phyloP scores from a whole-genome alignment of 2,329 filamentous ascomycete genomes.

The Tolypocladium pustulatum region DNA sequence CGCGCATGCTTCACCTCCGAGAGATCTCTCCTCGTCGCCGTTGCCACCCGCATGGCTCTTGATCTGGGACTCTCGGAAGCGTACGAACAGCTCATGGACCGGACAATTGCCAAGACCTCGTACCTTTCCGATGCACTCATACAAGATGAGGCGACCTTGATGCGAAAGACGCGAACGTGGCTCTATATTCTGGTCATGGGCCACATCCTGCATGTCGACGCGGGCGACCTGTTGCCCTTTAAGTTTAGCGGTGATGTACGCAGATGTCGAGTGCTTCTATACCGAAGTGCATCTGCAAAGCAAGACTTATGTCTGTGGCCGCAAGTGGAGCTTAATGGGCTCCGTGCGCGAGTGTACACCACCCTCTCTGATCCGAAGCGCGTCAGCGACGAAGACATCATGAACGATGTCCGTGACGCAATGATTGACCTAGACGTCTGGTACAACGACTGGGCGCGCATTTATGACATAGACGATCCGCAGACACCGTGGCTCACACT shows the following conservation, averaged over 20 bases:
- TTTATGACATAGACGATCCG: slow-evolving; percentile 10
- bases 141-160: slow-evolving; percentile 18
- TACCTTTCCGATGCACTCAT: not conserved
- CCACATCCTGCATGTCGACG: slow-evolving; percentile 35
- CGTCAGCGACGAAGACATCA: slow-evolving; percentile 22
- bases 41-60: slow-evolving; percentile 39
- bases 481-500: slow-evolving; percentile 23
- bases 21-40: slow-evolving; percentile 35
- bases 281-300: slow-evolving; percentile 29
- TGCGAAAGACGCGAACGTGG: slow-evolving; percentile 36
- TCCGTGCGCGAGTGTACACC: slow-evolving; percentile 24
- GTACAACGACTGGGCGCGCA: slow-evolving; percentile 27
- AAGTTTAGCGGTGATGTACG: slow-evolving; percentile 31
- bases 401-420: slow-evolving; percentile 29
- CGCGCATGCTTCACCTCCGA: slow-evolving; percentile 42
- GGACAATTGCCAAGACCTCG: not conserved
- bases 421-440: slow-evolving; percentile 37
- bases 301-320: slow-evolving; percentile 41
- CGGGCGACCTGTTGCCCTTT: slow-evolving; percentile 12
- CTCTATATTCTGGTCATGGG: slow-evolving; percentile 41
- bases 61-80: slow-evolving; percentile 33
- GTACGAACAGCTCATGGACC: slow-evolving; percentile 25
- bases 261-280: slow-evolving; percentile 32
- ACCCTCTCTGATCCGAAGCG: slow-evolving; percentile 15
- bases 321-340: slow-evolving; percentile 32